Base-by-base conservation (phyloP, 345 rosid genomes). In the Salix brachista region DNA sequence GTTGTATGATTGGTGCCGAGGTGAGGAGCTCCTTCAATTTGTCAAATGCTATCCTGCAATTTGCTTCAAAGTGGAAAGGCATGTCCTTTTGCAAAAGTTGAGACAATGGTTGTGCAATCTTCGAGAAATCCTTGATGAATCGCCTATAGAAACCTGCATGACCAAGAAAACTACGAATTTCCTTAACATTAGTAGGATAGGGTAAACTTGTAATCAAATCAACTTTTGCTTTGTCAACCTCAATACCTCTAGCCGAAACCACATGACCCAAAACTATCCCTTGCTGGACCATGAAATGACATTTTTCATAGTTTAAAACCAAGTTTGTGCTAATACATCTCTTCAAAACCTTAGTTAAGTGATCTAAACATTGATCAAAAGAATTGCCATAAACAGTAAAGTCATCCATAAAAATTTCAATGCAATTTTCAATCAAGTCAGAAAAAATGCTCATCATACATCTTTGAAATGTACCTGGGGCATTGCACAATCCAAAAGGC, bases 191-290 rank as follows among this genome's bases (percentile, higher is more conserved):
- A 18, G 2, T 60, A 7, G 10, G 65, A 12, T 60, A 60, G 4
- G 65, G 30, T 3, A 60, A 12, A 60, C 10, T 60, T 6, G 3
- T 21, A 12, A 8, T 12, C 3, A 56, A 56, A 56, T 73, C n/a
- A 56, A 73, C 32, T 23, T 73, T 73, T 1, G 50, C 76, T 37
- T 50, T 19, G 25, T 73, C 76, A 4, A 73, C 76, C 67, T 73
- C 50, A 21, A 56, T 73, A 9, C 76, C 48, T 12, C 41, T 73
- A 3, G 1, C 6, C 0, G 28, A 58, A 8, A 73, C 23, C 1
- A 30, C 19, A 32, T 72, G 48, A 9, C 75, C 44, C 13, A 54
- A 37, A 16, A 58, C 21, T 18, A 72, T 17, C 2, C 66, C 65
- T 19, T 61, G 0, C 0, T 23, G 23, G 19, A 23, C 65, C 2